Evolutionary conservation across 2,329 filamentous ascomycete species (phyloP).

Genomic region (Colletotrichum navitas): DNA sequence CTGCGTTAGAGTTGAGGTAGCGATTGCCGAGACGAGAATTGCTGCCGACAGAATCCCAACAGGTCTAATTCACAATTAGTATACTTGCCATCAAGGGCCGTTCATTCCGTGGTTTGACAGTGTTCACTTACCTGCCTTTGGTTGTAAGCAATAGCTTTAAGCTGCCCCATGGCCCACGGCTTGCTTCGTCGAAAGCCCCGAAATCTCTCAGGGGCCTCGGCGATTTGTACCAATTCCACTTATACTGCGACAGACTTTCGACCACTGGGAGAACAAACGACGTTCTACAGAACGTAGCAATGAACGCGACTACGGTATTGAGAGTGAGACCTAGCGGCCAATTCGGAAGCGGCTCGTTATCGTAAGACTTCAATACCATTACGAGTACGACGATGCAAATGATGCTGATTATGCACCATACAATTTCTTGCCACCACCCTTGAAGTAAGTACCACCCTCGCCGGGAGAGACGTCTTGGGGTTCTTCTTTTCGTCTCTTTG

Average conservation of each 20-base stretch:
- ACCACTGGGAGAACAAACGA: conserved; percentile 46
- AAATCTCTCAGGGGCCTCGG: conserved; percentile 40
- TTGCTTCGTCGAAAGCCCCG: conserved; percentile 40
- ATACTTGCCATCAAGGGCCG: neutral
- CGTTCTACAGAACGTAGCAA: conserved; percentile 46
- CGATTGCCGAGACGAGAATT: conserved; percentile 37
- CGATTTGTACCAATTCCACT: conserved; percentile 43
- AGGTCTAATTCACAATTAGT: neutral
- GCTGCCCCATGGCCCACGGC: conserved; percentile 43
- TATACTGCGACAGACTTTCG: conserved; percentile 45
- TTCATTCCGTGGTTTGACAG: neutral
- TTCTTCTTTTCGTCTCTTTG: neutral
- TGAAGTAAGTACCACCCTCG: neutral
- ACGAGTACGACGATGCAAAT: conserved; percentile 44
- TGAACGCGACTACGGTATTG: conserved; percentile 48
- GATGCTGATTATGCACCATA: conserved; percentile 13
- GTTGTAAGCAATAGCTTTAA: conserved; percentile 32
- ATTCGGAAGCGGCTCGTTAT: conserved; percentile 45
- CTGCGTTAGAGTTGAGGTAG: conserved; percentile 41
- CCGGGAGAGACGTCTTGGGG: neutral
- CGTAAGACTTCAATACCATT: conserved; percentile 30
- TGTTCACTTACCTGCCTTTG: conserved; percentile 11
- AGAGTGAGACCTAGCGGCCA: conserved; percentile 46
- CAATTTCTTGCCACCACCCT: conserved; percentile 27
- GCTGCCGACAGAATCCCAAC: conserved; percentile 28